Evolutionary conservation across 2,329 filamentous ascomycete species (phyloP).

Genomic region (Phialophora chinensis): DNA sequence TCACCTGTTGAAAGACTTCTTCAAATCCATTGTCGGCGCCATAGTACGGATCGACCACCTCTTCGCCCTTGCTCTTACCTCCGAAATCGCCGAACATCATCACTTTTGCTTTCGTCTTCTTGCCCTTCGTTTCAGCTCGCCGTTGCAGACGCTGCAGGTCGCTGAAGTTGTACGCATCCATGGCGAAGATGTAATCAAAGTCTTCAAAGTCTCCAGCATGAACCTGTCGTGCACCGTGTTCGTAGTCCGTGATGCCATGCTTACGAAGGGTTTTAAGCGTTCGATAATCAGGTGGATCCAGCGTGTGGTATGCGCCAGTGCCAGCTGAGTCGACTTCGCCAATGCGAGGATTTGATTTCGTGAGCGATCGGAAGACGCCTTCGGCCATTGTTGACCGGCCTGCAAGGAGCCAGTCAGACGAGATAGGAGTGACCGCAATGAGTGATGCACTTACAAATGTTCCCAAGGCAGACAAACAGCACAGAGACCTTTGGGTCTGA

Average conservation of each 20-base stretch:
- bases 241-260: slow-evolving; percentile 78
- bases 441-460: slow-evolving; percentile 70
- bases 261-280: slow-evolving; percentile 78
- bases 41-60: slow-evolving; percentile 90
- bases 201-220: slow-evolving; percentile 73
- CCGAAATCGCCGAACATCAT: slow-evolving; percentile 88
- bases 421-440: slow-evolving; percentile 4
- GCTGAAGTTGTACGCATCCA: slow-evolving; percentile 83
- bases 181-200: slow-evolving; percentile 94
- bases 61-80: slow-evolving; percentile 64
- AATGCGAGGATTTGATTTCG: slow-evolving; percentile 61
- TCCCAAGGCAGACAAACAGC: slow-evolving; percentile 94
- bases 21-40: slow-evolving; percentile 82
- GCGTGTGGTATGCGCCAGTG: slow-evolving; percentile 84
- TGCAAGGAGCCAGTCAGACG: slow-evolving; percentile 38
- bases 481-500: slow-evolving; percentile 63
- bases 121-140: slow-evolving; percentile 46
- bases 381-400: slow-evolving; percentile 91
- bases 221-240: slow-evolving; percentile 78
- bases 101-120: slow-evolving; percentile 58
- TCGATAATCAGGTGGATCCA: slow-evolving; percentile 76
- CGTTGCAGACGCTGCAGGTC: slow-evolving; percentile 57
- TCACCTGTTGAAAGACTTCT: slow-evolving; percentile 81
- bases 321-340: slow-evolving; percentile 82
- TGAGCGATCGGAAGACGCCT: slow-evolving; percentile 80